Evolutionary conservation across 208 protist species (phyloP).

Genomic region (Endotrypanum monterogeii): DNA sequence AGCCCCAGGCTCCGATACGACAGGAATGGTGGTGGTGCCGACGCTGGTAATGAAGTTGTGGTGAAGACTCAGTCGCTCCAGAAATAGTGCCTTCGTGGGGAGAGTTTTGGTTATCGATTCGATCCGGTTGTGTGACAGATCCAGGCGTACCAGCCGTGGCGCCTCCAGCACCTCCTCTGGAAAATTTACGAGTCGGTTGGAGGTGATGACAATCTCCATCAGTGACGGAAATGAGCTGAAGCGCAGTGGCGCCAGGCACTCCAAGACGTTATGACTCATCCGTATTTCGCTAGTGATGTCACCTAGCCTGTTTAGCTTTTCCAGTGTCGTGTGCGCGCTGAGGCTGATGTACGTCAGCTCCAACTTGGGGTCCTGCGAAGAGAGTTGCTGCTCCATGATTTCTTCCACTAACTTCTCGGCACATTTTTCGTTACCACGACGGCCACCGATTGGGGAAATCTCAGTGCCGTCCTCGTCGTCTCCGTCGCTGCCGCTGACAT

Average conservation of each 20-base stretch:
- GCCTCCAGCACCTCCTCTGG: constrained; percentile 61
- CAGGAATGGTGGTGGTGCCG: constrained; percentile 20
- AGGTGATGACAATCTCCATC: constrained; percentile 54
- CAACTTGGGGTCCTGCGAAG: constrained; percentile 20
- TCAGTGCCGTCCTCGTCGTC: neutral
- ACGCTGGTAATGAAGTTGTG: constrained; percentile 63
- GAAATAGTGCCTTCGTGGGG: constrained; percentile 28
- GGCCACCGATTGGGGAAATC: neutral
- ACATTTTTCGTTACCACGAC: neutral
- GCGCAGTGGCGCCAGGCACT: constrained; percentile 25
- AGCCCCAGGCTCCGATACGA: neutral
- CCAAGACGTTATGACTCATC: constrained; percentile 51
- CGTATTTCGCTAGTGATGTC: constrained; percentile 25
- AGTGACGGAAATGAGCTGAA: constrained; percentile 50
- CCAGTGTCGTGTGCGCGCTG: constrained; percentile 11
- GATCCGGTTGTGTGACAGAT: constrained; percentile 80
- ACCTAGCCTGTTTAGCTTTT: constrained; percentile 35
- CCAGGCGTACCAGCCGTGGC: constrained; percentile 59
- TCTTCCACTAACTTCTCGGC: constrained; percentile 17
- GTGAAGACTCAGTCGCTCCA: constrained; percentile 68
- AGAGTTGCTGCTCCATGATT: constrained; percentile 13
- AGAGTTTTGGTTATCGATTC: constrained; percentile 44
- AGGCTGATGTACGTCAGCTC: constrained; percentile 19
- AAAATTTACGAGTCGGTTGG: constrained; percentile 59
- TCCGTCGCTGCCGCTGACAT: constrained; percentile 3